Evolutionary conservation across 1,284 basidiomycete genomes (phyloP).

Genomic region (Agaricales sp.): DNA sequence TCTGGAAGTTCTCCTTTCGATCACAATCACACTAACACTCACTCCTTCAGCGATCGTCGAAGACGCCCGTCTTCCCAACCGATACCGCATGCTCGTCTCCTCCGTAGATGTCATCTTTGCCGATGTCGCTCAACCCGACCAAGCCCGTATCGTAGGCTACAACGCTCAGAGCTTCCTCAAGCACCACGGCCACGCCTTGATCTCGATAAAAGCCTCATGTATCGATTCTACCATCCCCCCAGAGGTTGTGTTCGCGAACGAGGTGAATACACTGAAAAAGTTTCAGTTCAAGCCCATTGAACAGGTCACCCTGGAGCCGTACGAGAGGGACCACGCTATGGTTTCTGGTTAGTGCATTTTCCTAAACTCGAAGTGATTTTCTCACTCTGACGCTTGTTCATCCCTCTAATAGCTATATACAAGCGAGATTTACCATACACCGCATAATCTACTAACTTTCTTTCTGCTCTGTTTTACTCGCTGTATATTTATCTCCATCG

Average conservation of each 20-base stretch:
- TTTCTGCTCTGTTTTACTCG: neutral
- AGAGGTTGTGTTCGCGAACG: conserved; percentile 83
- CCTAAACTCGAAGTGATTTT: neutral
- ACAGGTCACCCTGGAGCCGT: conserved; percentile 85
- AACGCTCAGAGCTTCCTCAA: conserved; percentile 98
- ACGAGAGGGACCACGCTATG: conserved; percentile 80
- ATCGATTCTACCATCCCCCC: conserved; percentile 93
- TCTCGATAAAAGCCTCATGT: conserved; percentile 99
- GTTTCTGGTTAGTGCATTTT: conserved; percentile 51
- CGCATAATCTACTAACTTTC: neutral
- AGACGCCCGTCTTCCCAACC: conserved; percentile 91
- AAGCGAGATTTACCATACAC: neutral
- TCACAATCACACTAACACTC: conserved; percentile 5
- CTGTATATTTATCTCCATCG: neutral
- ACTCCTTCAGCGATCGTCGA: conserved; percentile 80
- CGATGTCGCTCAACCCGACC: conserved; percentile 97
- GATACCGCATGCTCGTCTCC: conserved; percentile 91
- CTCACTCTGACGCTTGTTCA: too few species aligned
- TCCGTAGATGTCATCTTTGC: conserved; percentile 96
- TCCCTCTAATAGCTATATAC: neutral
- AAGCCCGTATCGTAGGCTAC: conserved; percentile 89
- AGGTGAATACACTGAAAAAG: conserved; percentile 80
- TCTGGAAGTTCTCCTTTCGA: neutral
- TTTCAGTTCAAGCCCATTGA: conserved; percentile 88
- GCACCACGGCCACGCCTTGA: conserved; percentile 86